Evolutionary conservation across 805 yeast species (phyloP).

Genomic region (Kodamaea fukazawae): DNA sequence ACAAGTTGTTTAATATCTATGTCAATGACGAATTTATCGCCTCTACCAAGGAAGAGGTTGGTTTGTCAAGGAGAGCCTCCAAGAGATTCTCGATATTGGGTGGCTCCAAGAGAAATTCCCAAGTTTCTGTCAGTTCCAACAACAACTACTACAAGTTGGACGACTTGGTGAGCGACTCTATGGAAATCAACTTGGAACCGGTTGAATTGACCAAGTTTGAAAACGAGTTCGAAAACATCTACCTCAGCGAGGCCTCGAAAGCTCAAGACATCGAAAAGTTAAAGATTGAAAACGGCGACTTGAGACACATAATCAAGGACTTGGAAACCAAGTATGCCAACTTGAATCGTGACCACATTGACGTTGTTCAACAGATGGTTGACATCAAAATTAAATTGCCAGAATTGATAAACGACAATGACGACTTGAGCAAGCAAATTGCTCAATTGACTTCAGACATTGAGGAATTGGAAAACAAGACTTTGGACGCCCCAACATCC

Average conservation of each 20-base stretch:
- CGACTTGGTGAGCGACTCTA: constrained; percentile 74
- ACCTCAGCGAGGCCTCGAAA: constrained; percentile 61
- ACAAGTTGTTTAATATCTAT: constrained; percentile 71
- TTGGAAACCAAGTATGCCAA: constrained; percentile 67
- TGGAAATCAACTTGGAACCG: constrained; percentile 71
- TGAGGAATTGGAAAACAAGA: constrained; percentile 43
- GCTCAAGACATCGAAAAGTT: constrained; percentile 59
- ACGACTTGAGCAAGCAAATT: constrained; percentile 51
- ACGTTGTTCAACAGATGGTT: constrained; percentile 84
- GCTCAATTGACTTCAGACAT: constrained; percentile 25
- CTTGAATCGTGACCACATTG: constrained; percentile 79
- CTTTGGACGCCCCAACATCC: constrained; percentile 11
- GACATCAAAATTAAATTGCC: constrained; percentile 74
- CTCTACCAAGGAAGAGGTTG: constrained; percentile 11
- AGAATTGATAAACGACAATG: constrained; percentile 70
- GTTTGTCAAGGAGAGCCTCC: constrained; percentile 14
- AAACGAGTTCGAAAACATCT: constrained; percentile 74
- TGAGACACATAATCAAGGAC: constrained; percentile 69
- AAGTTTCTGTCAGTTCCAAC: constrained; percentile 9
- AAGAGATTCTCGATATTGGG: constrained; percentile 24
- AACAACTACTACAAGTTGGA: constrained; percentile 56
- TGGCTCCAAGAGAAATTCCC: constrained; percentile 18
- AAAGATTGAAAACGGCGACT: constrained; percentile 63
- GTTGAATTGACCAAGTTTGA: constrained; percentile 66
- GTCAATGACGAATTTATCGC: constrained; percentile 39